Base-by-base conservation (phyloP, 768 basidiomycete genomes). In the Suillus lakei region DNA sequence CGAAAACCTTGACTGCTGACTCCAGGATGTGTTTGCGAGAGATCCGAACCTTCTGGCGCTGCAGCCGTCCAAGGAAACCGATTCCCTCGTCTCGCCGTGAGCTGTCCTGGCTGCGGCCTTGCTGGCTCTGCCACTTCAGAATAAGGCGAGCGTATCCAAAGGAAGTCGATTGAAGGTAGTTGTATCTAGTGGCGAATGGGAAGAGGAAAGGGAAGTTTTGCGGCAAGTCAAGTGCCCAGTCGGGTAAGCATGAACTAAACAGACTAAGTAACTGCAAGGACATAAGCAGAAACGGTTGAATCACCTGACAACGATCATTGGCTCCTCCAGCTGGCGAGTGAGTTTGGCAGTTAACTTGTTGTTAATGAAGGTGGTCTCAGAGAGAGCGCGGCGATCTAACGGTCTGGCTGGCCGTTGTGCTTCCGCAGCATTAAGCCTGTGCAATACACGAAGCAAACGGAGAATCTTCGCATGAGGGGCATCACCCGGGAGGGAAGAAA, bases 171-270 rank as follows among this genome's bases (percentile, higher is more conserved):
- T 99, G 96, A 9, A 99, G 82, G 86, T 98, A 99, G 70, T 92
- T 92, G 80, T 96, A 99, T 38, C 98, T 93, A 15, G 96, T 98
- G 26, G 96, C 92, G 78, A 99, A 99, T 0, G 98, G 98, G 86
- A 99, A 99, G 12, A 99, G 85, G 88, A 99, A 99, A 0, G 97
- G 93, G 85, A 98, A 99, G 72, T 96, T 91, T 71, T 94, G 94
- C 2, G 96, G 96, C 7, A 99, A 85, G 75, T 99, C 97, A 51
- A 96, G 80, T 0, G 97, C 93, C 98, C 98, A 99, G 73, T 98
- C 96, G 7, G 98, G 98, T 5, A 99, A 81, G 78, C 98, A 99
- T 30, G 94, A 94, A 71, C 97, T 98, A 43, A 30, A 28, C 32
- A 62, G 12, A 23, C 60, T 8, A 62, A 66, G 34, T 21, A 68